Evolutionary conservation across 768 basidiomycete species (phyloP).

Genomic region (Podaxis mareebaensis): DNA sequence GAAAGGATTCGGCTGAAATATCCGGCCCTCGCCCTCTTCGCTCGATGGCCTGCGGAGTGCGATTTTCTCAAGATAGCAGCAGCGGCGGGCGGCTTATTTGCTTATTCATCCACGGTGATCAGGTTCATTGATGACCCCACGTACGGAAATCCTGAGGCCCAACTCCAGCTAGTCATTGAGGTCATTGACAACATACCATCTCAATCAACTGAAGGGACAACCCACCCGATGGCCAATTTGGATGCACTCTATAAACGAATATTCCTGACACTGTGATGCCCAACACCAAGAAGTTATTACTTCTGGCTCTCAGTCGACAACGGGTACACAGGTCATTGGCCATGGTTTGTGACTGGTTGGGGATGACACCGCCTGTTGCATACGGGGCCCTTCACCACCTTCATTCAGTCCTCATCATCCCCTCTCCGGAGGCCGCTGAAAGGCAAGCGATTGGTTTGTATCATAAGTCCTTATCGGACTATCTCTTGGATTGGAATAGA

Average conservation of each 20-base stretch:
- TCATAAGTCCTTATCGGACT: neutral
- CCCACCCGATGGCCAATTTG: neutral
- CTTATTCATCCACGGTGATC: conserved; percentile 25
- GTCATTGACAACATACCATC: neutral
- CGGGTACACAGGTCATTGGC: no score
- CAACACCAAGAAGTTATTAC: neutral
- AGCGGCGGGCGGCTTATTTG: conserved; percentile 26
- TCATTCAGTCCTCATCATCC: neutral
- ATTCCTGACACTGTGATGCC: neutral
- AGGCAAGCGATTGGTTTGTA: neutral
- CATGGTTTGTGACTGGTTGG: neutral
- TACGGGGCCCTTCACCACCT: neutral
- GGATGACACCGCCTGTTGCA: neutral
- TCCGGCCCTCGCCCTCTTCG: no score
- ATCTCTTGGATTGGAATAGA: neutral
- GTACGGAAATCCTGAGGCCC: neutral
- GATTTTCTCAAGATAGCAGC: conserved; percentile 18
- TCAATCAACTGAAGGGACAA: neutral
- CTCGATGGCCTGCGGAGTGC: conserved; percentile 21
- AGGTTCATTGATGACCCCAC: conserved; percentile 22
- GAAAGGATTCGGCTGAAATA: conserved; percentile 14
- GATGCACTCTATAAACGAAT: neutral
- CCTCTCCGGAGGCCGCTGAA: neutral
- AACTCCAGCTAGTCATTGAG: neutral
- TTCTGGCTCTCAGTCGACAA: neutral